A percentile compares a stretch with the other conserved stretches of the same genome.
These are phyloP conservation scores for Acorus gramineus DNA, from an alignment of 106 monocot genomes.

Conservation along the genomic window DNA sequence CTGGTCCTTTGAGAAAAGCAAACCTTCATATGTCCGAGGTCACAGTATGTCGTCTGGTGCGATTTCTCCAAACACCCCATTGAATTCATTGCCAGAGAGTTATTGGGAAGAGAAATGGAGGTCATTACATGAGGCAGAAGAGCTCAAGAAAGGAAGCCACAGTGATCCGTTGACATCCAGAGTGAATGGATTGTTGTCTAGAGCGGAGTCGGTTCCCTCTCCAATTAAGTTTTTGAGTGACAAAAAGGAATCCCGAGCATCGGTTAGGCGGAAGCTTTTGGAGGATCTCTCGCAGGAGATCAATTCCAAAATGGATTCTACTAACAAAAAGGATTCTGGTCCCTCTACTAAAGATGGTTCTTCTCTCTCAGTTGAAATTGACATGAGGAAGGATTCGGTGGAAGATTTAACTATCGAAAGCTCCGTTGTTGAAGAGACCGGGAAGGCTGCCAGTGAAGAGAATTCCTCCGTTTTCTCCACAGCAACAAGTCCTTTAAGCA, in stretches of 20 bases:
- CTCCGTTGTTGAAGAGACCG: slow-evolving; percentile 10
- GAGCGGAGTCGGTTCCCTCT: slow-evolving; percentile 39
- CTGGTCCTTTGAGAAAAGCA: slow-evolving; percentile 8
- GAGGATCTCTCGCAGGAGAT: slow-evolving; percentile 22
- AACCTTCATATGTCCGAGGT: slow-evolving; percentile 2
- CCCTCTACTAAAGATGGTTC: neutral
- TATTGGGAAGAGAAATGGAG: slow-evolving; percentile 85
- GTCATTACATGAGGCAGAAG: slow-evolving; percentile 33
- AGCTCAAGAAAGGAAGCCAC: slow-evolving; percentile 11
- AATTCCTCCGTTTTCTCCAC: slow-evolving; percentile 20
- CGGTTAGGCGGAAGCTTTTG: slow-evolving; percentile 40
- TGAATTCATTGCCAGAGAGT: slow-evolving; percentile 28
- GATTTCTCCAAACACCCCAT: slow-evolving; percentile 23
- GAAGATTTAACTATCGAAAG: neutral
- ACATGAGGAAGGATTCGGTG: neutral
- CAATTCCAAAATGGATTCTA: neutral
- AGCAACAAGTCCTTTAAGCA: slow-evolving; percentile 16
- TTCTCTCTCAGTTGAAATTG: slow-evolving; percentile 3
- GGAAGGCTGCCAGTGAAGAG: slow-evolving; percentile 15
- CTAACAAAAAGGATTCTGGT: slow-evolving; percentile 1
- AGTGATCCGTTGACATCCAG: slow-evolving; percentile 9
- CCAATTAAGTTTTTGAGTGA: slow-evolving; percentile 6
- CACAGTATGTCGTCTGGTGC: slow-evolving; percentile 19
- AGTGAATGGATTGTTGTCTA: slow-evolving; percentile 11
- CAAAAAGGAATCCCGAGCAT: slow-evolving; percentile 19